These are phyloP conservation scores for Neopestalotiopsis clavispora DNA, from an alignment of 2,329 filamentous ascomycete genomes.

Conservation along the genomic window DNA sequence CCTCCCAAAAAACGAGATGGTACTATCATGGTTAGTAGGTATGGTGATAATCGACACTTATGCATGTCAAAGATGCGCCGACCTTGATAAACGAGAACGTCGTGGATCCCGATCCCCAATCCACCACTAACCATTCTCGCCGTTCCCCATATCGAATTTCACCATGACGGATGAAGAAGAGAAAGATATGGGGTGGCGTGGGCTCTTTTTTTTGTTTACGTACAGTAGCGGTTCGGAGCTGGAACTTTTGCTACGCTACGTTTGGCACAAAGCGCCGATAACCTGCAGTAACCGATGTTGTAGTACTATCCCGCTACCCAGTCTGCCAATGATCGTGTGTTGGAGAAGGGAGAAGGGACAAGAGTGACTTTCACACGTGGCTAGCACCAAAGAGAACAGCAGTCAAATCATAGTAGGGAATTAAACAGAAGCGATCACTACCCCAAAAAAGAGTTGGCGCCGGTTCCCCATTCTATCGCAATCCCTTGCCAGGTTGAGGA, in stretches of 20 bases:
- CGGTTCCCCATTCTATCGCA: not conserved
- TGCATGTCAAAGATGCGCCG: not conserved
- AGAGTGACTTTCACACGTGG: too few relatives aligned
- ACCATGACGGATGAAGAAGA: too few relatives aligned
- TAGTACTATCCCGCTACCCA: not conserved
- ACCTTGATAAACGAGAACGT: not conserved
- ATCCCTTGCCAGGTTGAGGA: not conserved
- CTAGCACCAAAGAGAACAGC: not conserved
- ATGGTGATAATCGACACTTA: not conserved
- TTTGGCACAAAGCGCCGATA: conserved; percentile 1
- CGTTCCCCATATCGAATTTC: too few relatives aligned
- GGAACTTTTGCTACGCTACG: not conserved
- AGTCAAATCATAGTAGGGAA: too few relatives aligned
- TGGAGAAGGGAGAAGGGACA: too few relatives aligned
- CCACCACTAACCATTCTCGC: too few relatives aligned
- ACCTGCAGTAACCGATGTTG: not conserved
- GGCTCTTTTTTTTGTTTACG: not conserved
- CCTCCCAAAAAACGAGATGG: not conserved
- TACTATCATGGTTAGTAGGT: not conserved
- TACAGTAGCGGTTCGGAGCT: not conserved
- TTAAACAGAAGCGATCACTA: not conserved
- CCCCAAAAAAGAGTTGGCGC: not conserved
- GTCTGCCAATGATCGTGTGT: too few relatives aligned
- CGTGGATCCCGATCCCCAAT: too few relatives aligned
- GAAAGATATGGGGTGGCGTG: too few relatives aligned